Percentiles rank a stretch among this genome's conserved stretches.
Conservation (phyloP, 164 flowering plant species). For the Euptelea pleiosperma region DNA sequence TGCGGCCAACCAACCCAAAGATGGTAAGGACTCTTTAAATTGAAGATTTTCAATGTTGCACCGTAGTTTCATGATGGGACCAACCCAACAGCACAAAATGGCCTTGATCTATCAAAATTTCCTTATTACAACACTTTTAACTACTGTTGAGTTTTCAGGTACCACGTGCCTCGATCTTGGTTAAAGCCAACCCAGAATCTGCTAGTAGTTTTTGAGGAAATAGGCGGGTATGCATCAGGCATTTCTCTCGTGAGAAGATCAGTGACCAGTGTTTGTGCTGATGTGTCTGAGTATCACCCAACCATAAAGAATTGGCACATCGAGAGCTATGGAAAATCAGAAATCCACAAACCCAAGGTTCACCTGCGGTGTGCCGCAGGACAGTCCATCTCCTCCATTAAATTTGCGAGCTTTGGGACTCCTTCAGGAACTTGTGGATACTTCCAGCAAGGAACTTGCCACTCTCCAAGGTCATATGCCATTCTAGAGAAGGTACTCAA, state of each 20-base stretch:
- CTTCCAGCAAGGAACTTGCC: constrained; percentile 87
- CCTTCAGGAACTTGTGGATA: constrained; percentile 95
- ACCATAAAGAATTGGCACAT: constrained; percentile 73
- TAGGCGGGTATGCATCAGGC: constrained; percentile 78
- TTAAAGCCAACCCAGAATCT: constrained; percentile 76
- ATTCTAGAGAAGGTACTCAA: constrained; percentile 62
- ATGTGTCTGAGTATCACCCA: constrained; percentile 82
- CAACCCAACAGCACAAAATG: too few species aligned
- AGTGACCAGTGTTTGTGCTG: constrained; percentile 72
- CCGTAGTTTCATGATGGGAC: too few species aligned
- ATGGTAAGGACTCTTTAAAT: constrained; percentile 49
- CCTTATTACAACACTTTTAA: background rate
- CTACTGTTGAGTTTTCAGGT: constrained; percentile 45
- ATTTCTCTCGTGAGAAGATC: constrained; percentile 74
- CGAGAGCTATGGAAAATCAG: constrained; percentile 61
- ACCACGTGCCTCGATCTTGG: constrained; percentile 97
- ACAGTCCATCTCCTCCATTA: constrained; percentile 75
- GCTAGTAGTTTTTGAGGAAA: constrained; percentile 86
- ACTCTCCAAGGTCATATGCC: constrained; percentile 62
- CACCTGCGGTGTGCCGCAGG: constrained; percentile 69
- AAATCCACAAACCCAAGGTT: constrained; percentile 70
- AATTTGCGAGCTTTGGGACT: constrained; percentile 98
- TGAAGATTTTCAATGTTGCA: background rate
- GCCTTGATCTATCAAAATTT: background rate
- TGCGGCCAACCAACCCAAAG: constrained; percentile 89